Conservation (phyloP, 208 protist species). For the Crithidia fasciculata region DNA sequence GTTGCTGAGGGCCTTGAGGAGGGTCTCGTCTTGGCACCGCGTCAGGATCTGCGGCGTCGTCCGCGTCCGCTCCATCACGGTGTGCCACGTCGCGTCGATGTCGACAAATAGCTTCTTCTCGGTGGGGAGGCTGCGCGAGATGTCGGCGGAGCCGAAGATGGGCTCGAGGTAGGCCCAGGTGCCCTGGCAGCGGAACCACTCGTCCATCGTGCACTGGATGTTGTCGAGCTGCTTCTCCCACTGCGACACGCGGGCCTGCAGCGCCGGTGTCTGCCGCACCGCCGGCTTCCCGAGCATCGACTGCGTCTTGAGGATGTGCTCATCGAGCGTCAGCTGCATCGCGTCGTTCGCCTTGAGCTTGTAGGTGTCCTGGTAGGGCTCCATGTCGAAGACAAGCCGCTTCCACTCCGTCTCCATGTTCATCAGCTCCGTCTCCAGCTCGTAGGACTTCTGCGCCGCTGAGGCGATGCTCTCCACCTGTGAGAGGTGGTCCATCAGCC, state of each 20-base stretch:
- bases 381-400: slow-evolving; percentile 93
- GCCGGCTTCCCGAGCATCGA: slow-evolving; percentile 95
- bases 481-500: slow-evolving; percentile 80
- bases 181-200: slow-evolving; percentile 96
- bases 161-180: slow-evolving; percentile 97
- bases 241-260: slow-evolving; percentile 91
- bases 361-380: slow-evolving; percentile 93
- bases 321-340: slow-evolving; percentile 94
- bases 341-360: slow-evolving; percentile 94
- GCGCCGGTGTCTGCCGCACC: slow-evolving; percentile 83
- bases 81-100: slow-evolving; percentile 95
- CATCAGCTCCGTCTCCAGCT: slow-evolving; percentile 93
- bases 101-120: slow-evolving; percentile 94
- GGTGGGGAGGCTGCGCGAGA: slow-evolving; percentile 95
- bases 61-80: slow-evolving; percentile 92
- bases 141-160: slow-evolving; percentile 97
- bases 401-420: slow-evolving; percentile 95
- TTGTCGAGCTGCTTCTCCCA: slow-evolving; percentile 94
- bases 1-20: slow-evolving; percentile 91
- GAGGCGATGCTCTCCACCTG: slow-evolving; percentile 89
- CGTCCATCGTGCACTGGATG: slow-evolving; percentile 94
- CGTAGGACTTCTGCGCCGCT: slow-evolving; percentile 90
- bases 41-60: slow-evolving; percentile 87
- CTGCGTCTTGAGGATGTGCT: slow-evolving; percentile 96
- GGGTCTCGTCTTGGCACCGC: slow-evolving; percentile 91